Conservation (phyloP, 106 monocot species). For the Vanilla planifolia region DNA sequence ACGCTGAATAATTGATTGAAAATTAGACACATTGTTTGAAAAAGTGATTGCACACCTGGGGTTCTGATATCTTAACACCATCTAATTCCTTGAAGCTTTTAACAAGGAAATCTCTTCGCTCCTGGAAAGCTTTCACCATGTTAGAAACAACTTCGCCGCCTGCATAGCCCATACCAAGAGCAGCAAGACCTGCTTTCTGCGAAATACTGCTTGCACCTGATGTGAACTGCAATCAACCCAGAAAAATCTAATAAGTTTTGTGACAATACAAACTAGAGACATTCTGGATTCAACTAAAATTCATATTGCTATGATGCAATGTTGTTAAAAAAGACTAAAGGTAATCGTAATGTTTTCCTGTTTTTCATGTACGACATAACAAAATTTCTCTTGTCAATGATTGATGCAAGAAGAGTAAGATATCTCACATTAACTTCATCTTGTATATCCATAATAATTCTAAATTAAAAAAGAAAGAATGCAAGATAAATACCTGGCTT, state of each 20-base stretch:
- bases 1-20: not conserved
- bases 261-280: no score
- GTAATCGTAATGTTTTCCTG: no score
- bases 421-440: no score
- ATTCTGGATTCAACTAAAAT: no score
- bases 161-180: constrained; percentile 63
- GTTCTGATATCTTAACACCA: constrained; percentile 77
- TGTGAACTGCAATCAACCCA: constrained; percentile 37
- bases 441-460: no score
- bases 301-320: no score
- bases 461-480: no score
- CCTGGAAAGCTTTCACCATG: constrained; percentile 81
- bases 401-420: no score
- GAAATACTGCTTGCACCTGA: constrained; percentile 92
- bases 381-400: no score
- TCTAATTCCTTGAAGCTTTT: constrained; percentile 57
- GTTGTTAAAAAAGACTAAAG: no score
- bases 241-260: not conserved
- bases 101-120: constrained; percentile 68
- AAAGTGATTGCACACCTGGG: constrained; percentile 34
- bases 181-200: constrained; percentile 82
- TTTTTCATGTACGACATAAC: no score
- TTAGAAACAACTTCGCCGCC: constrained; percentile 70
- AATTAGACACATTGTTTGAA: not conserved
- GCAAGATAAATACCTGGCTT: constrained; percentile 70